Base-by-base conservation (phyloP, 2,329 filamentous ascomycete genomes). In the Decorospora gaudefroyi region DNA sequence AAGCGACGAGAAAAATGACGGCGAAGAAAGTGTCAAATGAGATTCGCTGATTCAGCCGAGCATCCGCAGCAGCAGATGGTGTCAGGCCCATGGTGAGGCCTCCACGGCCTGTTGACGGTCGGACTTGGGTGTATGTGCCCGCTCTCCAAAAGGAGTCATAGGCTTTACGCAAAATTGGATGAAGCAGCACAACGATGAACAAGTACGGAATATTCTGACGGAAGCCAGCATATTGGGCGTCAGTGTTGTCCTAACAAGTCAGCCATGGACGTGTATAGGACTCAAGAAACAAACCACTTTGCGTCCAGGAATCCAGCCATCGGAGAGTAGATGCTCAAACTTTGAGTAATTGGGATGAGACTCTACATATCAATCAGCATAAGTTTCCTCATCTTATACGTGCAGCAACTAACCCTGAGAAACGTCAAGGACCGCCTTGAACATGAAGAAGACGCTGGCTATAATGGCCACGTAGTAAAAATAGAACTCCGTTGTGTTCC, bases 291-390 rank as follows among this genome's bases (percentile, higher is more conserved):
- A 69, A 77, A 90, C 87, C 51, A 97, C 89, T 78, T 89, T 89
- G 46, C 92, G 87, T 17, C 92, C 92, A 6, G 87, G 87, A 44
- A 99, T 87, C 93, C 93, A 99, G 57, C 93, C 95, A 6, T 84
- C 78, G 2, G 83, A 84, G 11, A 99, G 80, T 26, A 85, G 76
- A 47, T 76, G 75, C 49, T 86, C 79, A 65, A 85, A 96, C 57
- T 85, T 87, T 46, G 78, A 68, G 67, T 93, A 99, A 56, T 87
- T 84, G 4, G 89, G 88, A 67, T 96, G 87, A 23, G 84, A 85
- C 47, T 86, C 90, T 95, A 19, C 2, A 5, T 8, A 21, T 13
- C 13, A 33, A 13, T 63, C 11, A 62, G 30, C 9, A 11, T 12
- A 3, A 13, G 6, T 23, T 18, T 18, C 4, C 16, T n/a, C 11